phyloP scores from a whole-genome alignment of 441 rosid species.

The Arabidopsis hybrid region DNA sequence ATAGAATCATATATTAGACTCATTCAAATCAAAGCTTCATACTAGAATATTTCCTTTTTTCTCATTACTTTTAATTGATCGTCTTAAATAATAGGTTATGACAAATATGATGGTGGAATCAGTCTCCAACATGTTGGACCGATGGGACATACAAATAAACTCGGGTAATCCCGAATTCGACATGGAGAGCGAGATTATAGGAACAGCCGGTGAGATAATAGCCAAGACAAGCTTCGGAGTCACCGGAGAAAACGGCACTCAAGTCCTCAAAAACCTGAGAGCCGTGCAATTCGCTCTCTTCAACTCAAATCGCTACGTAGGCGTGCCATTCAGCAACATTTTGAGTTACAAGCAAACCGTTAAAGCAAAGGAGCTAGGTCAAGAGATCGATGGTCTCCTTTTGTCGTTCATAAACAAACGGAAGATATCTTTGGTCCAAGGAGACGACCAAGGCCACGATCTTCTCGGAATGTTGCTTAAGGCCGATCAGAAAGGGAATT shows the following conservation, averaged over 20 bases:
- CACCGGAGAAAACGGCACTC: slow-evolving; percentile 57
- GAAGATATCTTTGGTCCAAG: slow-evolving; percentile 39
- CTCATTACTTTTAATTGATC: slow-evolving; percentile 30
- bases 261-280: slow-evolving; percentile 70
- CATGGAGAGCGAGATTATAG: slow-evolving; percentile 68
- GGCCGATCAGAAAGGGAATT: slow-evolving; percentile 45
- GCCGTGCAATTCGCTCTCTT: slow-evolving; percentile 76
- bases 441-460: slow-evolving; percentile 46
- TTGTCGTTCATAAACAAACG: slow-evolving; percentile 63
- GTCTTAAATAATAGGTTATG: slow-evolving; percentile 56
- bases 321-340: slow-evolving; percentile 75
- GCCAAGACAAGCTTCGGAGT: slow-evolving; percentile 90
- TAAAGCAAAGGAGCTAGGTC: slow-evolving; percentile 68
- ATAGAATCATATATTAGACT: background rate
- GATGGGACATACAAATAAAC: slow-evolving; percentile 54
- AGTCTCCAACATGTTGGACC: slow-evolving; percentile 63
- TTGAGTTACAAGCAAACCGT: slow-evolving; percentile 59
- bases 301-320: slow-evolving; percentile 79
- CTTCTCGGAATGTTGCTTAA: slow-evolving; percentile 70
- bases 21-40: slow-evolving; percentile 35
- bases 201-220: slow-evolving; percentile 85
- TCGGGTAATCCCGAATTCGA: slow-evolving; percentile 67
- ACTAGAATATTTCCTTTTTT: slow-evolving; percentile 15
- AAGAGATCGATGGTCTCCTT: slow-evolving; percentile 77
- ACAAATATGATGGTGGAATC: slow-evolving; percentile 78